These are phyloP conservation scores for Termitomyces sp. DNA, from an alignment of 768 basidiomycete species.

Conservation along the genomic window DNA sequence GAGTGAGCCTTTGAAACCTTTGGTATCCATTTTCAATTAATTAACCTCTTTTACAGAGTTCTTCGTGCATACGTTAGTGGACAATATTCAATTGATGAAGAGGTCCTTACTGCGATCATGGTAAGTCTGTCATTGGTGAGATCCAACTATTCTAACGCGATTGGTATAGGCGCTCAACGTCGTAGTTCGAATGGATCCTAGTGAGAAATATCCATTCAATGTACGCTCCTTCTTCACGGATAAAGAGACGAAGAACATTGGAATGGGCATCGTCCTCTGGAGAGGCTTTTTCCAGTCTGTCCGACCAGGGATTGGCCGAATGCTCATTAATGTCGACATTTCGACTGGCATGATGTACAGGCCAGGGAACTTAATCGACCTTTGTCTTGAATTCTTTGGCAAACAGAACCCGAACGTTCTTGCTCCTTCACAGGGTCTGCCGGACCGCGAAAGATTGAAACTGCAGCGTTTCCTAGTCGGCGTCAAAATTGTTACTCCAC, in stretches of 20 bases:
- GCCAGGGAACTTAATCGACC: conserved; percentile 48
- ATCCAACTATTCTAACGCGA: not conserved
- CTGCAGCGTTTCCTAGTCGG: conserved; percentile 32
- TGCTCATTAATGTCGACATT: conserved; percentile 75
- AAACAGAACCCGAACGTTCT: conserved; percentile 22
- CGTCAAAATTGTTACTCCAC: conserved; percentile 22
- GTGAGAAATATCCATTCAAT: conserved; percentile 61
- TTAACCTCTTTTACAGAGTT: conserved; percentile 34
- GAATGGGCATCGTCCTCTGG: conserved; percentile 65
- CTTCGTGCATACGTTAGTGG: conserved; percentile 58
- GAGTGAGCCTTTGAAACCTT: conserved; percentile 17
- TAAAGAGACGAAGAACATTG: conserved; percentile 44
- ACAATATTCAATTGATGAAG: conserved; percentile 61
- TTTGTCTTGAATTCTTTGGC: conserved; percentile 54
- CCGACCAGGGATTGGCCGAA: conserved; percentile 54
- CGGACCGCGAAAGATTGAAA: conserved; percentile 43
- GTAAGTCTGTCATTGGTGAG: conserved; percentile 24
- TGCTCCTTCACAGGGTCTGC: conserved; percentile 33
- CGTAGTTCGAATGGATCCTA: conserved; percentile 71
- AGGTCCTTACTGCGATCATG: conserved; percentile 54
- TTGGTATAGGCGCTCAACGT: conserved; percentile 59
- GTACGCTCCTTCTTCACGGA: conserved; percentile 70
- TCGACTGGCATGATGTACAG: conserved; percentile 74
- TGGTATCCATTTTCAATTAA: not conserved
- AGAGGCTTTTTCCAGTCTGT: conserved; percentile 80